Base-by-base conservation (phyloP, 176 grass and related monocot genomes). In the Aegilops bicornis region DNA sequence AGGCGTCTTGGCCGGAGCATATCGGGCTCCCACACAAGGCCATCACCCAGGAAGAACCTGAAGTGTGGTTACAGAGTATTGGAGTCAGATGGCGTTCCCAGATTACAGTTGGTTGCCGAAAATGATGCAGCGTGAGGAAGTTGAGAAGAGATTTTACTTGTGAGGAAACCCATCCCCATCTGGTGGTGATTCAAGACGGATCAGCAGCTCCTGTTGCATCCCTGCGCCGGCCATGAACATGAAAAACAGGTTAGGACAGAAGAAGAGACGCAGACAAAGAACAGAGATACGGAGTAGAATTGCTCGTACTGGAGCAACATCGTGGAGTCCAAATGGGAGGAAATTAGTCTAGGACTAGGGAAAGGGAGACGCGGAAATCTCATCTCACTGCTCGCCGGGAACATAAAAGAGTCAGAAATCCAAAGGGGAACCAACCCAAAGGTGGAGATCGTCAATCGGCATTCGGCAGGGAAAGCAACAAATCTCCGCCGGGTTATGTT, bases 11-110 rank as follows among this genome's bases (percentile, higher is more conserved):
- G 11, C 84, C 27, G 7, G 79, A 86, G 79, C 93, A 98, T 35
- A 89, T 6, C 15, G 64, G 48, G 29, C 31, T 75, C 10, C 89
- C 86, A 54, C 84, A 95, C 24, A 92, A 69, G 58, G 1, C 77
- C 74, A 59, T 77, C 89, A 36, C 87, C 87, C 87, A 74, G 14
- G 71, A 84, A 48, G 64, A 74, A 83, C 82, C 93, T 94, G 79
- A 86, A 81, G 15, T 10, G 30, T 32, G 11, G 12, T 22, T 70
- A 4, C 20, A 37, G 39, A 66, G 32, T 33, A 48, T 50, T 19
- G 13, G 27, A 25, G 31, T 61, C 25, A 66, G 54, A 81, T 42
- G 10, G 23, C 36, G 23, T 52, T 72, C 11, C 27, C 23, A 8
- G 73, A 17, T 60, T 60, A 14, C 10, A 75, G 40, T 25, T 31